phyloP scores from a whole-genome alignment of 495 filamentous ascomycete genomes.

The Penicillium mononematosum region DNA sequence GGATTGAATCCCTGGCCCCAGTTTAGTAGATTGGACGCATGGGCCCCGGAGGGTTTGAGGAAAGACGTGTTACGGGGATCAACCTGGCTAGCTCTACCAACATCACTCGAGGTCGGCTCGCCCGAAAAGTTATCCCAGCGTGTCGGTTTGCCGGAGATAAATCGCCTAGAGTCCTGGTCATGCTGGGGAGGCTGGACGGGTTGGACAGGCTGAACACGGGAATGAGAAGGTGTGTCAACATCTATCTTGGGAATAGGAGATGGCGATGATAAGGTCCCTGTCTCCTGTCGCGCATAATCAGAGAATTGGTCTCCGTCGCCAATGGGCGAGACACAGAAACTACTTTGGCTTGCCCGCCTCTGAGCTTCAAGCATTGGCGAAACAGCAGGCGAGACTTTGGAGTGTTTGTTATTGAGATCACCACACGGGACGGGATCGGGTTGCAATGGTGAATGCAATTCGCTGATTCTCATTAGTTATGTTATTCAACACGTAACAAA shows the following conservation, averaged over 20 bases:
- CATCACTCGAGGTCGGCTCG: slow-evolving; percentile 42
- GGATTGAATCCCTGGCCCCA: slow-evolving; percentile 38
- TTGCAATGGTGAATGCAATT: slow-evolving; percentile 1
- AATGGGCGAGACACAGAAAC: slow-evolving; percentile 49
- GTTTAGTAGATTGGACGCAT: slow-evolving; percentile 26
- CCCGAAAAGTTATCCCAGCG: slow-evolving; percentile 53
- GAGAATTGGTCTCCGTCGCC: slow-evolving; percentile 26
- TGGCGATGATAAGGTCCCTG: slow-evolving; percentile 12
- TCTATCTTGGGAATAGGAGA: slow-evolving; percentile 1
- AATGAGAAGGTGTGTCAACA: slow-evolving; percentile 2
- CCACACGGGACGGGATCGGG: background rate
- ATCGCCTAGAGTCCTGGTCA: slow-evolving; percentile 9
- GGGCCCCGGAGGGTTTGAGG: slow-evolving; percentile 25
- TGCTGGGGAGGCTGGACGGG: background rate
- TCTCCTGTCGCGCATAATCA: slow-evolving; percentile 12
- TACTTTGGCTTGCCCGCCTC: slow-evolving; percentile 28
- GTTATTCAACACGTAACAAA: background rate
- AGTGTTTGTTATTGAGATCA: slow-evolving; percentile 12
- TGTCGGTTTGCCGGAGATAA: slow-evolving; percentile 24
- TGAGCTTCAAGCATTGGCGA: slow-evolving; percentile 30
- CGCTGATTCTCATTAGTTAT: slow-evolving; percentile 8
- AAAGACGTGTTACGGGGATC: slow-evolving; percentile 26
- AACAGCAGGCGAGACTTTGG: slow-evolving; percentile 49
- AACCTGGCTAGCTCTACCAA: slow-evolving; percentile 28
- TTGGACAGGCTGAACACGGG: slow-evolving; percentile 6